Evolutionary conservation across 2,329 filamentous ascomycete species (phyloP).

Genomic region (Botrytis cinerea): DNA sequence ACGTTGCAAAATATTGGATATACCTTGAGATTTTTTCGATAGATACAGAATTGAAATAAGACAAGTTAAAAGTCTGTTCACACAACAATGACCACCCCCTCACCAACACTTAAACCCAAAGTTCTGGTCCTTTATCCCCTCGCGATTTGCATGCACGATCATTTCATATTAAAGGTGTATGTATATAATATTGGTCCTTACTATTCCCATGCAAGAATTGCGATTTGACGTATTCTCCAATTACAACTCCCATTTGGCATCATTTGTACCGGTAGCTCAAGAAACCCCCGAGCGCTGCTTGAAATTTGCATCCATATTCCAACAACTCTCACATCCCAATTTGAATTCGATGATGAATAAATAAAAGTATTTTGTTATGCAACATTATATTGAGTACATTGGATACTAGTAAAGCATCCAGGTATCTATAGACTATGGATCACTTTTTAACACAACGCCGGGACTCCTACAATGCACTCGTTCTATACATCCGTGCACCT

Average conservation of each 20-base stretch:
- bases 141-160: neutral
- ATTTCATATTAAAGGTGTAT: neutral
- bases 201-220: neutral
- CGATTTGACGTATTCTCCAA: accelerated
- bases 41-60: neutral
- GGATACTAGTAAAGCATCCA: constrained; percentile 4
- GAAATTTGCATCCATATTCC: neutral
- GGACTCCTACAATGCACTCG: constrained; percentile 19
- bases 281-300: neutral
- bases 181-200: neutral
- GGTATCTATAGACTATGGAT: constrained; percentile 14
- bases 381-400: constrained; percentile 21
- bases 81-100: neutral
- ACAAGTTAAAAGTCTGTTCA: neutral
- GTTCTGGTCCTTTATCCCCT: neutral
- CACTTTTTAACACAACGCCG: constrained; percentile 12
- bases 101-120: neutral
- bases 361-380: neutral
- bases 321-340: no score
- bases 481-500: neutral
- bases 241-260: neutral
- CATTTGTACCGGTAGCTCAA: neutral
- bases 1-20: neutral
- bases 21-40: neutral
- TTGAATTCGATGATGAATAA: neutral